Evolutionary conservation across 805 yeast genomes (phyloP).

Genomic region (Yarrowia keelungensis): DNA sequence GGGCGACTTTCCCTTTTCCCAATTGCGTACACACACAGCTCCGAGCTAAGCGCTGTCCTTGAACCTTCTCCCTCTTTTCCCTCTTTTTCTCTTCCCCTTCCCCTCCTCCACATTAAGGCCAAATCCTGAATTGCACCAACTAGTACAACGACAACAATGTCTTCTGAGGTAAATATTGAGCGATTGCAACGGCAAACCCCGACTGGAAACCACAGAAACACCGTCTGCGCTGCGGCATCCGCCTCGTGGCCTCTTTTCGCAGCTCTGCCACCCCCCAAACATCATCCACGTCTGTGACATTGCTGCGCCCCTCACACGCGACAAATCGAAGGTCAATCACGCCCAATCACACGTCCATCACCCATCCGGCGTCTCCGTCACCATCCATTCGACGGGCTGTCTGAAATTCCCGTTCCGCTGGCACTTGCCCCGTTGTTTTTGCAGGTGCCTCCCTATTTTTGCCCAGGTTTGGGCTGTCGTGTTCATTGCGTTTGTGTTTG

Average conservation of each 20-base stretch:
- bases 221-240: constrained; percentile 1
- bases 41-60: constrained; percentile 35
- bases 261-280: constrained; percentile 10
- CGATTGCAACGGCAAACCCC: constrained; percentile 24
- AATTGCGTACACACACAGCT: constrained; percentile 36
- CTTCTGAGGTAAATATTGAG: constrained; percentile 38
- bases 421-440: constrained; percentile 4
- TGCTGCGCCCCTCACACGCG: constrained; percentile 39
- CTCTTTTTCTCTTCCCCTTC: constrained; percentile 39
- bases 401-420: background rate
- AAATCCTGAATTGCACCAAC: constrained; percentile 37
- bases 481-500: constrained; percentile 37
- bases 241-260: constrained; percentile 17
- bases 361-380: constrained; percentile 1
- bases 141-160: constrained; percentile 39
- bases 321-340: constrained; percentile 24
- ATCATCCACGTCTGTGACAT: constrained; percentile 24
- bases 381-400: background rate
- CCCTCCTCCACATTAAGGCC: constrained; percentile 39
- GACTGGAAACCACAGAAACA: constrained; percentile 6
- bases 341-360: constrained; percentile 32
- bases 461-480: constrained; percentile 34
- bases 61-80: constrained; percentile 39
- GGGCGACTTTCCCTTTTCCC: constrained; percentile 35
- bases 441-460: constrained; percentile 18